Base-by-base conservation (phyloP, 495 filamentous ascomycete species). In the Chlorociboria aeruginascens region DNA sequence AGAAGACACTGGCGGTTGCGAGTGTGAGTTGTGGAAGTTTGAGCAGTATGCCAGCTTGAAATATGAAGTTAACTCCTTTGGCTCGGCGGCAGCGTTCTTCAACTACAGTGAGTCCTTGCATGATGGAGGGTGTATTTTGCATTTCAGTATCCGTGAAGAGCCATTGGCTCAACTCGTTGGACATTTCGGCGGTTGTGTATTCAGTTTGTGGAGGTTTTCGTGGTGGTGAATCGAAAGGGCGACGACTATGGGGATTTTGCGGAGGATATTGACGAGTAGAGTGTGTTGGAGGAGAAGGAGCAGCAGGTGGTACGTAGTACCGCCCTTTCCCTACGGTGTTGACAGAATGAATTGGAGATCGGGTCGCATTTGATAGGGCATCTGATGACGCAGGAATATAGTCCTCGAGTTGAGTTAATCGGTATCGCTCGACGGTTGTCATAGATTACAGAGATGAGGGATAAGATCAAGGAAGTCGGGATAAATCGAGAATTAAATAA, bases 31-130 rank as follows among this genome's bases (percentile, higher is more conserved):
- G 89, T 13, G 92, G 89, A 36, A 99, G 73, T 60, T 89, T 89
- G 33, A 97, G 76, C 69, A 94, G 78, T 47, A 97, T 86, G 50
- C 90, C 92, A 43, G 89, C 87, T 63, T 95, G 88, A 52, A 83
- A 77, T 57, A 98, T 95, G 70, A 98, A 98, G 62, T 95, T 92
- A 51, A 93, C 82, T 37, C 90, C 89, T 62, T 97, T 97, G 48
- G 81, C 78, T 44, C 92, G 81, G 42, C 81, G 71, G 40, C 82
- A 72, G 33, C 83, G 72, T 65, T 97, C 93, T 57, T 84, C 75
- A 12, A 81, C 77, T 10, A 78, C 68, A 1, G 77, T 56, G 55
- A 97, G 75, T 32, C 89, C 89, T 51, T 95, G 87, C 0, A 89
- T 62, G 45, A 88, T 81, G 43, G 87, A 93, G 2, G 92, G 92